phyloP scores from a whole-genome alignment of 768 basidiomycete species.

The Boletus rubescentipes region DNA sequence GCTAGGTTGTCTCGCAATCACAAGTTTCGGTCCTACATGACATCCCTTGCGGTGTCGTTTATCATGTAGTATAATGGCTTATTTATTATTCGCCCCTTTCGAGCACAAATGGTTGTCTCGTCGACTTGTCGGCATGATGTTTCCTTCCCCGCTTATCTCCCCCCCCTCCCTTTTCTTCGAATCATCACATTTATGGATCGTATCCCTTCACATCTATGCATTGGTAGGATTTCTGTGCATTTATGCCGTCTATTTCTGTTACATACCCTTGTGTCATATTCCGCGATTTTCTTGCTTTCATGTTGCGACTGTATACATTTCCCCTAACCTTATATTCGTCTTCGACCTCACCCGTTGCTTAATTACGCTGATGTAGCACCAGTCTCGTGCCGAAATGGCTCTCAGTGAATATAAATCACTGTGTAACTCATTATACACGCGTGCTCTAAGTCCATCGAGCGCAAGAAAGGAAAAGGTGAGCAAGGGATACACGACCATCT shows the following conservation, averaged over 20 bases:
- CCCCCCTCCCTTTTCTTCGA: neutral
- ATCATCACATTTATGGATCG: slow-evolving; percentile 7
- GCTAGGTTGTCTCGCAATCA: slow-evolving; percentile 53
- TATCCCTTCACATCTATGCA: slow-evolving; percentile 13
- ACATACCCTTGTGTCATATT: slow-evolving; percentile 17
- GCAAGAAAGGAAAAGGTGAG: neutral
- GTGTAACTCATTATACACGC: slow-evolving; percentile 11
- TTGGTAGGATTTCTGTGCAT: slow-evolving; percentile 27
- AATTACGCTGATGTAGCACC: slow-evolving; percentile 23
- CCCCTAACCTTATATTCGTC: neutral
- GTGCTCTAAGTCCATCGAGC: neutral
- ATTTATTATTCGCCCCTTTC: slow-evolving; percentile 1
- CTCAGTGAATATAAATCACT: neutral
- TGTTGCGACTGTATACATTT: slow-evolving; percentile 24
- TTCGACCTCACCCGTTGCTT: slow-evolving; percentile 8
- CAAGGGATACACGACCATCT: slow-evolving; percentile 10
- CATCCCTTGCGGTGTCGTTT: neutral
- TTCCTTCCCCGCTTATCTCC: slow-evolving; percentile 1
- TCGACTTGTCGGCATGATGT: neutral
- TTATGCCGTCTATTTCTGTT: slow-evolving; percentile 10
- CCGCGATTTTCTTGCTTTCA: slow-evolving; percentile 7
- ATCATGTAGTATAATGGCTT: slow-evolving; percentile 14
- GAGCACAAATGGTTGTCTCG: slow-evolving; percentile 1
- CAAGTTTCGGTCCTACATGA: slow-evolving; percentile 37
- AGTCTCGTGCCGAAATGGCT: slow-evolving; percentile 8